phyloP scores from a whole-genome alignment of 495 filamentous ascomycete species.

The Penicillium bialowiezense region DNA sequence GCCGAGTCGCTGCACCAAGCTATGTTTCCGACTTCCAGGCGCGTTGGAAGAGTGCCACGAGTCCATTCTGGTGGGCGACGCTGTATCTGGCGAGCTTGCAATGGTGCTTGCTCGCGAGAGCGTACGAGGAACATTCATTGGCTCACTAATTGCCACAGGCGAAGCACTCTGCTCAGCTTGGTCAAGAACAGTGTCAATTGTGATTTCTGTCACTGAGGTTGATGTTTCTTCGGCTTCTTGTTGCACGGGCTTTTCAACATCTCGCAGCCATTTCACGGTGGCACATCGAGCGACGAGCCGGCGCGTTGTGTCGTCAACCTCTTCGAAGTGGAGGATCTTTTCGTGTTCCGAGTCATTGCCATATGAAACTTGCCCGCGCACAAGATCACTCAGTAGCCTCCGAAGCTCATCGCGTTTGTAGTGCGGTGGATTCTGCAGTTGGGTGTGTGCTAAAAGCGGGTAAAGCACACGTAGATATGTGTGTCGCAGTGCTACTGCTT shows the following conservation, averaged over 20 bases:
- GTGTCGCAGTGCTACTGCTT: constrained; percentile 76
- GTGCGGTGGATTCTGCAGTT: constrained; percentile 76
- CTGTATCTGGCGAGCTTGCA: constrained; percentile 26
- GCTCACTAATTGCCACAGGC: constrained; percentile 25
- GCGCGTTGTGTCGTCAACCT: constrained; percentile 84
- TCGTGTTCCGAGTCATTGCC: constrained; percentile 31
- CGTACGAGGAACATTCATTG: constrained; percentile 26
- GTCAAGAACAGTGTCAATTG: constrained; percentile 26
- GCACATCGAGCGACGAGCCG: constrained; percentile 79
- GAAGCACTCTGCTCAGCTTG: constrained; percentile 14
- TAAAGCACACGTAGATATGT: constrained; percentile 97
- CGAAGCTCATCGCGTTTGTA: constrained; percentile 90
- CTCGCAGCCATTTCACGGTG: constrained; percentile 76
- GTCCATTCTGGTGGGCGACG: constrained; percentile 29
- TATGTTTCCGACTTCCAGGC: constrained; percentile 20
- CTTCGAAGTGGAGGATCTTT: constrained; percentile 77
- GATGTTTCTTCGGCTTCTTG: constrained; percentile 9
- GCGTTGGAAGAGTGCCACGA: constrained; percentile 25
- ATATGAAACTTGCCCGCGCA: constrained; percentile 36
- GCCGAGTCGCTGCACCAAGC: constrained; percentile 34
- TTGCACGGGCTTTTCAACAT: constrained; percentile 24
- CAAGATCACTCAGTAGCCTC: constrained; percentile 67
- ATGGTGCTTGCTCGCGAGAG: constrained; percentile 46
- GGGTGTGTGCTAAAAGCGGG: constrained; percentile 85
- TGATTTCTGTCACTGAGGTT: constrained; percentile 10